Base-by-base conservation (phyloP, 2,329 filamentous ascomycete genomes). In the Hypoxylon sp. region DNA sequence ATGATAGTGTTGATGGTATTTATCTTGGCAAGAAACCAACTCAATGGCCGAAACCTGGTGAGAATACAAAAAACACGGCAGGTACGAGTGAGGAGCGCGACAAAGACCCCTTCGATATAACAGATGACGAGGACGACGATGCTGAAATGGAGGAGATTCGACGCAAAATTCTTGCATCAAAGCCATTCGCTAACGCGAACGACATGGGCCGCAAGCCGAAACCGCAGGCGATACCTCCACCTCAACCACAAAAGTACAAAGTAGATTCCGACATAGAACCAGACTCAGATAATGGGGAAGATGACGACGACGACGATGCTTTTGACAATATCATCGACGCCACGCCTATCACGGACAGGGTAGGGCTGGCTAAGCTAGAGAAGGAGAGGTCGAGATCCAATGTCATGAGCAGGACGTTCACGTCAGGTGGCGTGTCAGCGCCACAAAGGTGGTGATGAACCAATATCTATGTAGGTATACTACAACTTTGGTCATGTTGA, bases 311-410 rank as follows among this genome's bases (percentile, higher is more conserved):
- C 1, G 85, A 88, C 15, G 90, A 95, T 56, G 90, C 93, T 51
- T 97, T 98, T 74, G 94, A 98, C 74, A 90, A 90, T 69, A 96
- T 99, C 77, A 97, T 97, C 73, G 88, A 94, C 70, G 94, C 95
- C 0, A 94, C 92, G 2, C 93, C 93, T 0, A 87, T 96, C 17
- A 97, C 94, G 0, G 94, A 97, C 75, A 87, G 90, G 56, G 91
- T 91, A 11, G 94, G 94, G 0, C 72, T 88, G 58, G 76, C 78
- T 2, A 85, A 80, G 75, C 75, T 88, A 43, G 84, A 87, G 63
- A 87, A 83, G 76, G 85, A 87, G 70, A 79, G 84, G 39, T 77
- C 80, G 5, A 79, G 77, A 57, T 80, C 80, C 1, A 80, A 80
- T 5, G 76, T 81, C 26, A 83, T 82, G 4, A 85, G 78, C 15